These are phyloP conservation scores for Mortierella alpina DNA, from an alignment of 192 early-diverging fungal genomes.

Conservation along the genomic window DNA sequence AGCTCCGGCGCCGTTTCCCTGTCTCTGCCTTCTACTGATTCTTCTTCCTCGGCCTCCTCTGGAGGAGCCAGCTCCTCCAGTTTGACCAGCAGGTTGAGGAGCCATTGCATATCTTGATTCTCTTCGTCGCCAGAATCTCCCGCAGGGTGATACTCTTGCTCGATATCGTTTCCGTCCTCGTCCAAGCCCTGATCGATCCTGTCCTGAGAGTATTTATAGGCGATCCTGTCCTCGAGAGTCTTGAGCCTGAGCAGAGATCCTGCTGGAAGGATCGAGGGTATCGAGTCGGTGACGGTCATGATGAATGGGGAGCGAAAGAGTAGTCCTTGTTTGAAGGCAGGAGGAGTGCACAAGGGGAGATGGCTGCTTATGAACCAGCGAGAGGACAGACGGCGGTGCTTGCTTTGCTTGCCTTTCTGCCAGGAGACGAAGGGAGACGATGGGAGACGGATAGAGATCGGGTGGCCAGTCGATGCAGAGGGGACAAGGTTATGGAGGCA, in stretches of 20 bases:
- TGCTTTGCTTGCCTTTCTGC: too few species aligned
- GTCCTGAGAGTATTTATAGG: conserved; percentile 52
- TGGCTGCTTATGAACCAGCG: too few species aligned
- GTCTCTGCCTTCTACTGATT: neutral
- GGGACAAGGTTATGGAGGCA: too few species aligned
- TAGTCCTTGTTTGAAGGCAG: too few species aligned
- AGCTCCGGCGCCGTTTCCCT: conserved; percentile 21
- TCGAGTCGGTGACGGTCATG: conserved; percentile 10
- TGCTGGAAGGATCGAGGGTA: conserved; percentile 26
- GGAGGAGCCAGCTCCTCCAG: conserved; percentile 40
- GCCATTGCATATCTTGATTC: conserved; percentile 32
- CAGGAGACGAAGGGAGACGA: too few species aligned
- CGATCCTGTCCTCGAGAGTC: conserved; percentile 40
- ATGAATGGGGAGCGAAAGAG: conserved; percentile 13
- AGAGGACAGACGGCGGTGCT: too few species aligned
- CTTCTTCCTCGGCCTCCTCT: conserved; percentile 27
- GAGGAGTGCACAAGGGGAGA: too few species aligned
- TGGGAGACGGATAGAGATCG: too few species aligned
- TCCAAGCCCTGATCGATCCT: conserved; percentile 50
- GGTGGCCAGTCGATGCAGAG: too few species aligned
- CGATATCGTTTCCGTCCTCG: conserved; percentile 49
- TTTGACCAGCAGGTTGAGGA: conserved; percentile 29
- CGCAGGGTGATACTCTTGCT: neutral
- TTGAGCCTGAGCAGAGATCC: conserved; percentile 23
- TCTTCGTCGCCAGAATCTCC: conserved; percentile 12